Conservation (phyloP, 2,329 filamentous ascomycete genomes). For the Paecilomyces niveus region DNA sequence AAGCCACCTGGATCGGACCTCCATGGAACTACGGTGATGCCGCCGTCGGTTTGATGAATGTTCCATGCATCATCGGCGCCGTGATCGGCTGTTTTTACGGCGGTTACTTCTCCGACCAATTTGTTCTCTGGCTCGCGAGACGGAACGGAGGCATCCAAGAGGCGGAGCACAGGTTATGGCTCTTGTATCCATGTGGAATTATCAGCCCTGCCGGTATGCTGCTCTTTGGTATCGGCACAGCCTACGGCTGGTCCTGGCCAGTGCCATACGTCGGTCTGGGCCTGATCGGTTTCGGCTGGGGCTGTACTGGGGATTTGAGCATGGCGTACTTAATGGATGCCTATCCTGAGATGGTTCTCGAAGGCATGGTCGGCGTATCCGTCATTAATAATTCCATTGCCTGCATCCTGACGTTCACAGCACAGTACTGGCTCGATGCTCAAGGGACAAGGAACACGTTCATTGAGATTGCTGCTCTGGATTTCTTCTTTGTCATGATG, state of each 20-base stretch:
- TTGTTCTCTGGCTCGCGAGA: conserved; percentile 50
- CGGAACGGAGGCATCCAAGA: conserved; percentile 49
- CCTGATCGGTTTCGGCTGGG: conserved; percentile 54
- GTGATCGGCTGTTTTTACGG: conserved; percentile 51
- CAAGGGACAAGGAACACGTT: conserved; percentile 43
- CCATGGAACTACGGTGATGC: conserved; percentile 52
- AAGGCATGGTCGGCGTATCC: conserved; percentile 53
- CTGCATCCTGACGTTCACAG: conserved; percentile 48
- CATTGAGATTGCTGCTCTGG: conserved; percentile 46
- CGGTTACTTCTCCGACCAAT: conserved; percentile 50
- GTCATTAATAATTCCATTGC: conserved; percentile 52
- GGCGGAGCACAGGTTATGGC: conserved; percentile 48
- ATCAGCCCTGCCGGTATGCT: conserved; percentile 47
- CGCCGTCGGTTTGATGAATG: conserved; percentile 51
- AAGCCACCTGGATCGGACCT: conserved; percentile 47
- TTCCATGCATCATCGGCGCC: conserved; percentile 42
- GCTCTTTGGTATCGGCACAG: conserved; percentile 48
- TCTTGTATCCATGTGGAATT: conserved; percentile 44
- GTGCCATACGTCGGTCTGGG: conserved; percentile 49
- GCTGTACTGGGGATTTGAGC: conserved; percentile 50
- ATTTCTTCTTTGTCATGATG: conserved; percentile 45
- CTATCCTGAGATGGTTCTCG: conserved; percentile 51
- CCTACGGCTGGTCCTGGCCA: conserved; percentile 47
- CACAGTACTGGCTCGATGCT: conserved; percentile 43
- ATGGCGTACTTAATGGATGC: conserved; percentile 51